Percentiles rank a stretch among this genome's conserved stretches.
These are phyloP conservation scores for Lepidium didymum DNA, from an alignment of 345 rosid genomes.

Conservation along the genomic window DNA sequence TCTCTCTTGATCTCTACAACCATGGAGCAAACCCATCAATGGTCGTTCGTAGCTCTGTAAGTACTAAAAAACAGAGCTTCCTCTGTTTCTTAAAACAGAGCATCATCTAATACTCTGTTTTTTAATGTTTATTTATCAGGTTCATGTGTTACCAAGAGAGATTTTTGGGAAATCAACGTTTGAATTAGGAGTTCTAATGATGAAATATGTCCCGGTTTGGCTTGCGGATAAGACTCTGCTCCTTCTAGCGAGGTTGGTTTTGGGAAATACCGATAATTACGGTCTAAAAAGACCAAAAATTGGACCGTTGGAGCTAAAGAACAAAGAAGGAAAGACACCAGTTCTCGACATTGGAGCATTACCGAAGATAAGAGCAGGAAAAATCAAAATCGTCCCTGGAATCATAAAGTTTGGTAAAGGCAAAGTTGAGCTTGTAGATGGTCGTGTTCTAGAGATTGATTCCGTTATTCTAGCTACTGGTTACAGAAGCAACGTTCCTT, in stretches of 20 bases:
- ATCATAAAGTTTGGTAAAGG: constrained; percentile 48
- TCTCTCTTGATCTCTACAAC: constrained; percentile 73
- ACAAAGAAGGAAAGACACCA: constrained; percentile 66
- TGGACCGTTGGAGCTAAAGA: constrained; percentile 67
- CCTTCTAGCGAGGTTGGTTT: constrained; percentile 41
- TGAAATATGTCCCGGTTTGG: constrained; percentile 70
- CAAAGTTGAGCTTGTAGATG: constrained; percentile 60
- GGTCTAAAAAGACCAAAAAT: constrained; percentile 58
- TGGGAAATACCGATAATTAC: constrained; percentile 54
- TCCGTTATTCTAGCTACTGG: constrained; percentile 85
- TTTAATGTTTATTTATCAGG: constrained; percentile 30
- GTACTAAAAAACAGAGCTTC: constrained; percentile 15
- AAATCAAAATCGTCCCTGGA: constrained; percentile 65
- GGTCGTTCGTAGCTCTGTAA: constrained; percentile 80
- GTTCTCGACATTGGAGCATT: constrained; percentile 75
- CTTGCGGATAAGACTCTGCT: constrained; percentile 61
- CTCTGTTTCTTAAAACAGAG: background rate
- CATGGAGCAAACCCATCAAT: constrained; percentile 64
- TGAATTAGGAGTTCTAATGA: constrained; percentile 45
- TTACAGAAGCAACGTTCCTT: constrained; percentile 88
- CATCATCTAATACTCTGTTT: background rate
- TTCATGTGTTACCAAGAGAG: constrained; percentile 89
- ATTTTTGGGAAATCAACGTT: constrained; percentile 68
- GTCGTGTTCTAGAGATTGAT: constrained; percentile 52
- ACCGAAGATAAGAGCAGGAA: constrained; percentile 56